Base-by-base conservation (phyloP, 2,329 filamentous ascomycete species). In the Exutisphaerella laricina region DNA sequence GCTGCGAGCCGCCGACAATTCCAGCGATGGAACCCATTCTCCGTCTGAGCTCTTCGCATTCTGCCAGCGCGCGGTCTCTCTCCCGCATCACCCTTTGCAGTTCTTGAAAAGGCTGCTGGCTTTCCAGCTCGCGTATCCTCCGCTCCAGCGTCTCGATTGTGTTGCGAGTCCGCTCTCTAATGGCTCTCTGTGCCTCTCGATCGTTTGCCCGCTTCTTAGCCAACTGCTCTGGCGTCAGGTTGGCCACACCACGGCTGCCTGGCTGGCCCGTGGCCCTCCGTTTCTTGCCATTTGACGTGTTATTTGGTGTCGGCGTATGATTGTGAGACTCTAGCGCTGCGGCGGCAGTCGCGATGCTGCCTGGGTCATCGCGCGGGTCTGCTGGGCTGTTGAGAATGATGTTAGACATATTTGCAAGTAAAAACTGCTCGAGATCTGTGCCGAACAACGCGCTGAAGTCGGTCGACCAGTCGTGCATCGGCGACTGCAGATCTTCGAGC, bases 141-240 rank as follows among this genome's bases (percentile, higher is more conserved):
- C 73, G 73, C 63, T 92, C 84, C 46, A 92, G 71, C 5, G 67
- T 70, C 60, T 90, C 85, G 54, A 92, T 92, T 63, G 85, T 84
- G 45, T 80, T 78, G 67, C 83, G 87, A 20, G 86, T 92, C 42
- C 87, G 79, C 68, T 90, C 85, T 30, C 87, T 77, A 46, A 94
- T 92, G 28, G 85, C 86, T 36, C 87, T 78, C 63, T 94, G 87
- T 21, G 87, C 88, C 64, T 94, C 86, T 45, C 87, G 81, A 62
- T 94, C 87, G 76, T 95, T 95, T 58, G 87, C 86, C 51, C 89
- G 77, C 71, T 95, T 96, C 65, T 88, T 85, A 21, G 84, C 86
- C 46, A 95, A 77, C 67, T 95, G 89, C 49, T 89, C 85, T 4
- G 88, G 85, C 8, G 87, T 94, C 61, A 95, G 74, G 58, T 85